A percentile compares a stretch with the other conserved stretches of the same genome.
Evolutionary conservation across 345 rosid species (phyloP).

Genomic region (Atalantia buxifolia): DNA sequence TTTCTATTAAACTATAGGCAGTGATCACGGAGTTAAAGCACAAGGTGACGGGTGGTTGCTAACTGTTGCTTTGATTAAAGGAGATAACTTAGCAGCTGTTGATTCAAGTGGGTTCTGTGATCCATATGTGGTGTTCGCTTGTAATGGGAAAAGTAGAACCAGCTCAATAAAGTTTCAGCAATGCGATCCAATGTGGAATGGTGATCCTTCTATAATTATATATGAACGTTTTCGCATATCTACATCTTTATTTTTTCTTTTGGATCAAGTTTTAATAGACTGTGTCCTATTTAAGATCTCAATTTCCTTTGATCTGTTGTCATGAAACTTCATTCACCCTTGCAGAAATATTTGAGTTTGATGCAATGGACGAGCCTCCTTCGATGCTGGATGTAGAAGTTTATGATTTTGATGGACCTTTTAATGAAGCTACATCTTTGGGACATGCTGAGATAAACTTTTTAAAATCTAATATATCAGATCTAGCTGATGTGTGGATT

Average conservation of each 20-base stretch:
- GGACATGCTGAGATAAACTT: constrained; percentile 90
- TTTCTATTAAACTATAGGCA: constrained; percentile 43
- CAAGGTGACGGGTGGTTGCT: constrained; percentile 97
- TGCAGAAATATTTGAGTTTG: constrained; percentile 97
- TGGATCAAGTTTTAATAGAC: neutral
- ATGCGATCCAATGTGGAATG: constrained; percentile 89
- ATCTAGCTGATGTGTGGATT: constrained; percentile 90
- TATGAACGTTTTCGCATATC: constrained; percentile 8
- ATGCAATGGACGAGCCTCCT: constrained; percentile 98
- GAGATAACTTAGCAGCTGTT: constrained; percentile 79
- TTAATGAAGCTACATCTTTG: constrained; percentile 77
- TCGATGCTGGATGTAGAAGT: constrained; percentile 88
- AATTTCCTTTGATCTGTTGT: constrained; percentile 9
- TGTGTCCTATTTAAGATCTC: constrained; percentile 6
- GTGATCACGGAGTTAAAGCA: constrained; percentile 95
- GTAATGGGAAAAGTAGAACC: constrained; percentile 85
- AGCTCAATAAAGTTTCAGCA: constrained; percentile 97
- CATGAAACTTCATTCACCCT: constrained; percentile 16
- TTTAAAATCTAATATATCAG: constrained; percentile 74
- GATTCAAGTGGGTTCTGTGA: constrained; percentile 90
- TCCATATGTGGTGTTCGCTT: constrained; percentile 89
- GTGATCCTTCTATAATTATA: constrained; percentile 34
- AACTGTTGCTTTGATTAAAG: constrained; percentile 90
- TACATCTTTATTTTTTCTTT: neutral
- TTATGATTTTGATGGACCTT: constrained; percentile 93